These are phyloP conservation scores for Taphrina pruni DNA, from an alignment of 1,139 yeast species.

Conservation along the genomic window DNA sequence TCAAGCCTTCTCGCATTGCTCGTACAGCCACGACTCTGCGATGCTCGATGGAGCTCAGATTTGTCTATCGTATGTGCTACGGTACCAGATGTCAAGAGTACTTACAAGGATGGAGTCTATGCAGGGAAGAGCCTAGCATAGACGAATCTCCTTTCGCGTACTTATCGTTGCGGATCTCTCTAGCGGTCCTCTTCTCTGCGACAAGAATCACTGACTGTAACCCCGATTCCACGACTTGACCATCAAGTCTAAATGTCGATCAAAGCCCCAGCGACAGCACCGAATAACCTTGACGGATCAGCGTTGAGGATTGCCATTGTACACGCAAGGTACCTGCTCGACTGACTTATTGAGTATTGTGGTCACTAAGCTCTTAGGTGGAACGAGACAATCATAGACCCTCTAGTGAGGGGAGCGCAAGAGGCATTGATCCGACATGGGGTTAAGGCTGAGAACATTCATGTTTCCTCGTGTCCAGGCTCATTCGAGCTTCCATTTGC, in stretches of 20 bases:
- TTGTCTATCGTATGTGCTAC: neutral
- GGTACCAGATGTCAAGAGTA: neutral
- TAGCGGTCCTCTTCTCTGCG: too few relatives aligned
- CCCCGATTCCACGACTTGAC: too few relatives aligned
- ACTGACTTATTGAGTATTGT: too few relatives aligned
- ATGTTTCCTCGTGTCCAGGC: slow-evolving; percentile 88
- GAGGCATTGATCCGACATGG: slow-evolving; percentile 63
- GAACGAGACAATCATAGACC: slow-evolving; percentile 78
- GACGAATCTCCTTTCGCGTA: too few relatives aligned
- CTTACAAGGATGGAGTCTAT: neutral
- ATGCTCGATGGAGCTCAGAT: neutral
- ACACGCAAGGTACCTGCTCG: slow-evolving; percentile 36
- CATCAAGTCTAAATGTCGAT: slow-evolving; percentile 15
- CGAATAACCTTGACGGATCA: slow-evolving; percentile 40
- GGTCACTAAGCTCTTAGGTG: slow-evolving; percentile 78
- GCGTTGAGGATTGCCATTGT: slow-evolving; percentile 41
- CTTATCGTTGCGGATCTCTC: too few relatives aligned
- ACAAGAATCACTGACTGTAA: too few relatives aligned
- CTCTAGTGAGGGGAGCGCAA: slow-evolving; percentile 79
- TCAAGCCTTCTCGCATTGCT: neutral
- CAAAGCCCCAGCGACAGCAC: slow-evolving; percentile 38
- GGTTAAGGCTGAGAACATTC: slow-evolving; percentile 76
- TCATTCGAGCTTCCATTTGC: slow-evolving; percentile 79
- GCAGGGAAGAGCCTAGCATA: neutral
- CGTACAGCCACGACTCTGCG: neutral